Percentiles rank a stretch among this genome's conserved stretches.
phyloP scores from a whole-genome alignment of 169 alveolate genomes.

The Eimeria falciformis region DNA sequence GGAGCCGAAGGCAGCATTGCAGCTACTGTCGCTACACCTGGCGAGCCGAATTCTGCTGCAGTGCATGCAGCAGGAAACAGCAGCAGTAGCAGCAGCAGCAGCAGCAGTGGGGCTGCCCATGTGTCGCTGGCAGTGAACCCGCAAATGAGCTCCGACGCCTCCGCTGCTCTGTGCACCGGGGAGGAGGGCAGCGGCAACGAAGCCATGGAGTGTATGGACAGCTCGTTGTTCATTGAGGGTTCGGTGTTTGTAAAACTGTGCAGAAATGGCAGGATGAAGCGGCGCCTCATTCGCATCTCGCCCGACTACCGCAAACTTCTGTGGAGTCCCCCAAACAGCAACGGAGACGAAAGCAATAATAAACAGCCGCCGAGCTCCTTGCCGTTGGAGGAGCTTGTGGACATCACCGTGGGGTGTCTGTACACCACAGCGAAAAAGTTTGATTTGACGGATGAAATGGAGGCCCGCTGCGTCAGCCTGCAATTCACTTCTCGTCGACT shows the following conservation, averaged over 20 bases:
- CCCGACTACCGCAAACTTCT: constrained; percentile 15
- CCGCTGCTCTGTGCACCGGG: not conserved
- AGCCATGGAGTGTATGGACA: constrained; percentile 51
- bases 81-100: constrained; percentile 60
- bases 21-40: not conserved
- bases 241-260: constrained; percentile 68
- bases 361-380: constrained; percentile 30
- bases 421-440: constrained; percentile 31
- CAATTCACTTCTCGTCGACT: constrained; percentile 40
- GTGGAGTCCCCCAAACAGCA: constrained; percentile 57
- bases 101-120: not conserved
- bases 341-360: not conserved
- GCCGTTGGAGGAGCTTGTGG: constrained; percentile 45
- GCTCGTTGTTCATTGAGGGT: constrained; percentile 21
- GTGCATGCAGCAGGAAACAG: not conserved
- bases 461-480: constrained; percentile 54
- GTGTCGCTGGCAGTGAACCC: not conserved
- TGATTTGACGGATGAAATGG: constrained; percentile 63
- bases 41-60: too few relatives aligned
- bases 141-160: not conserved
- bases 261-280: constrained; percentile 74
- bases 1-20: not conserved
- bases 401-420: constrained; percentile 65
- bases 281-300: constrained; percentile 28
- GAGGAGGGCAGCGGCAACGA: constrained; percentile 51